Conservation (phyloP, 306 rosid genomes). For the Corylus avellana region DNA sequence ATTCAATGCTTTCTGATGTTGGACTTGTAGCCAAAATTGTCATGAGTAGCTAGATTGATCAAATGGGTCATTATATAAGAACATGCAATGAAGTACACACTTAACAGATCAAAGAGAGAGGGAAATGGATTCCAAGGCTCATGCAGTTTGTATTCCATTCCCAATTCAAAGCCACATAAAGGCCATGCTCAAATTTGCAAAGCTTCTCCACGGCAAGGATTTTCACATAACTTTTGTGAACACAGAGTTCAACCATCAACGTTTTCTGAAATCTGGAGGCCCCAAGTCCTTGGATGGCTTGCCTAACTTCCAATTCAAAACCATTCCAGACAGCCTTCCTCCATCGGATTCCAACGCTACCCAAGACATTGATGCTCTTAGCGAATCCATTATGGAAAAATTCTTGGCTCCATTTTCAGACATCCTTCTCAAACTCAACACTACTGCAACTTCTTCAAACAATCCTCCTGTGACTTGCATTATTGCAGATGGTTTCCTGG, state of each 20-base stretch:
- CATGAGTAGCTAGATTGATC: no score
- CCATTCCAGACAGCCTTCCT: slow-evolving; percentile 20
- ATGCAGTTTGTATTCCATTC: slow-evolving; percentile 1
- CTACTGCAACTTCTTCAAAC: background rate
- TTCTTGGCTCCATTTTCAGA: slow-evolving; percentile 5
- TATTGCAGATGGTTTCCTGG: background rate
- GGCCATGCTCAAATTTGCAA: slow-evolving; percentile 17
- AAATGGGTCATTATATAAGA: no score
- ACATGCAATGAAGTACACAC: no score
- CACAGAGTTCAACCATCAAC: slow-evolving; percentile 18
- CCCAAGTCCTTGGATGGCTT: slow-evolving; percentile 3
- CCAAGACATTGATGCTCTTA: background rate
- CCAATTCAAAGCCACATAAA: slow-evolving; percentile 21
- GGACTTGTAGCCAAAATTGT: no score
- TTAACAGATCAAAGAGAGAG: no score
- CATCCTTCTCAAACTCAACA: slow-evolving; percentile 9
- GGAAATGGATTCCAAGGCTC: slow-evolving; percentile 6
- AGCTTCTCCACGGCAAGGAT: slow-evolving; percentile 15
- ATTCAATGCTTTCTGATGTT: no score
- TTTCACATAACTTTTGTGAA: background rate
- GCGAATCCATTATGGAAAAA: background rate
- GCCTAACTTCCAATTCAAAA: slow-evolving; percentile 15
- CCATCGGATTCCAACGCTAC: background rate
- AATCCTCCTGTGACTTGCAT: background rate
- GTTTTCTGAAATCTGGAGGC: slow-evolving; percentile 6